Conservation (phyloP, 768 basidiomycete genomes). For the Psilocybe subaeruginosa region DNA sequence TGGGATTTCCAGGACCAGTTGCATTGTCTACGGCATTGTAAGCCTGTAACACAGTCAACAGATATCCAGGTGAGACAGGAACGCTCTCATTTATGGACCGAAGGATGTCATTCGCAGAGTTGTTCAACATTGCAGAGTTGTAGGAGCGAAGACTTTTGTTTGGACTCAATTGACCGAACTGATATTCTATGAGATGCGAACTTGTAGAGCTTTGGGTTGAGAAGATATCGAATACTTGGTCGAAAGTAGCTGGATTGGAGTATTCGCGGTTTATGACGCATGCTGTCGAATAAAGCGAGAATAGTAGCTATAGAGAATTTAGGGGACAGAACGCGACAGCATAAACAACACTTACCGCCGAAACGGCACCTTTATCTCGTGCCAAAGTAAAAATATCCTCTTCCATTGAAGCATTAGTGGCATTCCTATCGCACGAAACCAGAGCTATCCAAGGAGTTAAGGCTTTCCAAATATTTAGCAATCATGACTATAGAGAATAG, state of each 20-base stretch:
- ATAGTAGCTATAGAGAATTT: conserved; percentile 59
- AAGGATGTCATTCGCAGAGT: conserved; percentile 45
- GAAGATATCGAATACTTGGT: conserved; percentile 77
- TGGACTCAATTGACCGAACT: conserved; percentile 62
- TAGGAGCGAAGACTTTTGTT: conserved; percentile 59
- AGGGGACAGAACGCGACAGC: neutral
- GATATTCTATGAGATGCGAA: conserved; percentile 57
- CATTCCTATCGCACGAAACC: conserved; percentile 80
- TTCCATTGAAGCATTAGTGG: conserved; percentile 60
- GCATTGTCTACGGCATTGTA: conserved; percentile 56
- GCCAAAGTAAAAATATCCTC: conserved; percentile 86
- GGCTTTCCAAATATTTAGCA: conserved; percentile 39
- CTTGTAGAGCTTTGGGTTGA: conserved; percentile 66
- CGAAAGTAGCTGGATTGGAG: conserved; percentile 60
- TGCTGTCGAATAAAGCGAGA: conserved; percentile 70
- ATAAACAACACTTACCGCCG: conserved; percentile 56
- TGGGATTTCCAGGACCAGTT: conserved; percentile 25
- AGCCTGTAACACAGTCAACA: conserved; percentile 71
- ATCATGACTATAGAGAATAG: neutral
- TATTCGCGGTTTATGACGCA: conserved; percentile 81
- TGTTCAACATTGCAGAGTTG: conserved; percentile 67
- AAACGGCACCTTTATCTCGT: conserved; percentile 74
- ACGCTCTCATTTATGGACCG: conserved; percentile 43
- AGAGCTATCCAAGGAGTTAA: conserved; percentile 91
- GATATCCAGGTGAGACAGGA: conserved; percentile 55